Conservation (phyloP, 2,329 filamentous ascomycete genomes). For the Diaporthe humulicola region DNA sequence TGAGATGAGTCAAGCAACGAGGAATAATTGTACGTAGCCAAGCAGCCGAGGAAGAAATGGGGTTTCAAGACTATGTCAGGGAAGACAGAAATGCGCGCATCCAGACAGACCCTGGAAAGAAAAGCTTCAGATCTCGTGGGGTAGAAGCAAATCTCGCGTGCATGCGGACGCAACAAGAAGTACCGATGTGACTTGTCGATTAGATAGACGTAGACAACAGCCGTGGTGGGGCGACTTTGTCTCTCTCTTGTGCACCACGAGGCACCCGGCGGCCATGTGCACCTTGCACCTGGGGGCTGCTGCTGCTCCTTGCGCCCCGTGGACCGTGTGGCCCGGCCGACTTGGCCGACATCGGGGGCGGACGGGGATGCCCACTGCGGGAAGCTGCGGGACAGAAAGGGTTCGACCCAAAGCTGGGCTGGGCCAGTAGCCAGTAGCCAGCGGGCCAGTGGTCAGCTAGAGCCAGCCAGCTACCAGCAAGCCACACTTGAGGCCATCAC, state of each 20-base stretch:
- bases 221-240: slow-evolving; percentile 18
- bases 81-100: slow-evolving; percentile 22
- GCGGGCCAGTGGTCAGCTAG: not conserved
- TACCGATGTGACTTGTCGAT: slow-evolving; percentile 27
- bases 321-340: slow-evolving; percentile 4
- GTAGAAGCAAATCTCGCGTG: slow-evolving; percentile 23
- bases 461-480: not conserved
- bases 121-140: slow-evolving; percentile 23
- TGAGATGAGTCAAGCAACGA: slow-evolving; percentile 23
- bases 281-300: not conserved
- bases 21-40: slow-evolving; percentile 1
- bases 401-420: not conserved
- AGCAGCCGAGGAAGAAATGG: slow-evolving; percentile 14
- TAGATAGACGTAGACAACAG: not conserved
- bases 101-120: slow-evolving; percentile 13
- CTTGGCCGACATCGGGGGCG: slow-evolving; percentile 28
- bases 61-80: slow-evolving; percentile 7
- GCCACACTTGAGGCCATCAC: slow-evolving; percentile 26
- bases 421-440: not conserved
- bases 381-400: not conserved
- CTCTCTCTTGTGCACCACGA: slow-evolving; percentile 7
- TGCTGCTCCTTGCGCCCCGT: not conserved
- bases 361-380: slow-evolving; percentile 10
- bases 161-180: slow-evolving; percentile 22
- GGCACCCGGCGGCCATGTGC: not conserved